Evolutionary conservation across 345 rosid species (phyloP), one percentile per base, ranked within the genome.

Genomic region (Syzygium grande): DNA sequence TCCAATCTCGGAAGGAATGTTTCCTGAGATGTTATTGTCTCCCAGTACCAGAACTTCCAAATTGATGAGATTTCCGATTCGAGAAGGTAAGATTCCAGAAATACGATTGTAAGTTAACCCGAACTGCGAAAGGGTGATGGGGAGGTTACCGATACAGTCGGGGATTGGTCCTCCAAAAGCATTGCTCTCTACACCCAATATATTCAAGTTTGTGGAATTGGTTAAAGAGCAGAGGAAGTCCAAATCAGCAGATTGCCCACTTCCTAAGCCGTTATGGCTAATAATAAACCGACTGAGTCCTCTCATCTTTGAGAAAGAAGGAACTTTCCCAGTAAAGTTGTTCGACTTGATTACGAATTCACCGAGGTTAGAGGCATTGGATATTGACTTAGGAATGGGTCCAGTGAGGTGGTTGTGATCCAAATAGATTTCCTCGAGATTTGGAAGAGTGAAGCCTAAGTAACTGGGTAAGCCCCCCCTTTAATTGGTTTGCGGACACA

Each of bases 321-420:
- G 68, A 61, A 61, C 17, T 61, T 61, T 61, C 68, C 68, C 68
- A 0, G 17, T 61, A 27, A 61, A 27, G 34, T 61, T 38, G 19
- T 61, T 61, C 1, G 0, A 0, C 6, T 0, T 0, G 9, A 61
- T 61, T n/a, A 5, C 5, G 34, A 61, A 0, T 61, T 0, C 0
- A n/a, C 0, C 13, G 17, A 61, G 68, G 0, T 5, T 61, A 61
- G 68, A 61, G 68, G 68, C 2, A 3, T 61, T 61, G 68, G 34
- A 61, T 61, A 61, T 12, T 61, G 68, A 61, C 68, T 61, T 0
- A 12, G 68, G 68, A 61, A 27, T 61, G 34, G 7, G 17, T 61
- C 68, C 34, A 12, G 2, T 12, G 34, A 61, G 1, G 68, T 61
- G 34, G 34, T 59, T 59, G 2, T 0, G 0, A 27, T 3, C 0